Percentiles rank a stretch among this genome's conserved stretches.
These are phyloP conservation scores for Suhomyces ambrosiae DNA, from an alignment of 1,139 yeast genomes.

Conservation along the genomic window DNA sequence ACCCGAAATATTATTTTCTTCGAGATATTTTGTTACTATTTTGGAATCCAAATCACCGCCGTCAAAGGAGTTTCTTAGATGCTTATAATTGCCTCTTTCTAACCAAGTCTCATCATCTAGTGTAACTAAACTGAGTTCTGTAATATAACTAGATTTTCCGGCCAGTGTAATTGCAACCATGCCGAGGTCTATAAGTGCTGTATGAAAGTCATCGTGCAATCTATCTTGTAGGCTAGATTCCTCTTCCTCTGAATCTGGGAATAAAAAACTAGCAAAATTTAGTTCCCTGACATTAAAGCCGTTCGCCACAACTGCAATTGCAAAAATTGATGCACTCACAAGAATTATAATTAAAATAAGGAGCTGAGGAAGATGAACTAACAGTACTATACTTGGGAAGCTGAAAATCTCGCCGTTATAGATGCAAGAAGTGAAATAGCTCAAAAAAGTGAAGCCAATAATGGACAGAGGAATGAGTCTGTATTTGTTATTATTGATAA, in stretches of 20 bases:
- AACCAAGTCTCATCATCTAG: constrained; percentile 61
- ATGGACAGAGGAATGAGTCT: constrained; percentile 64
- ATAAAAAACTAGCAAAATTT: constrained; percentile 50
- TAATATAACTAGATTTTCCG: constrained; percentile 64
- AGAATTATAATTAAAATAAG: constrained; percentile 51
- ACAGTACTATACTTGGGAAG: constrained; percentile 57
- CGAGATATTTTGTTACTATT: constrained; percentile 19
- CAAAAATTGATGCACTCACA: constrained; percentile 53
- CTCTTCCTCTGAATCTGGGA: constrained; percentile 34
- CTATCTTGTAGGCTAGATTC: constrained; percentile 27
- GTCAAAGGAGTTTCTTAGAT: neutral
- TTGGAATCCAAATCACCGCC: constrained; percentile 2
- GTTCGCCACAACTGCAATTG: constrained; percentile 60
- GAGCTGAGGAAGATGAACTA: constrained; percentile 65
- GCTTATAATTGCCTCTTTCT: constrained; percentile 33
- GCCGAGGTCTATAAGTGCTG: constrained; percentile 61
- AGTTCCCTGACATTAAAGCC: constrained; percentile 51
- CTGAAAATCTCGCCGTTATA: constrained; percentile 39
- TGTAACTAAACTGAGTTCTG: constrained; percentile 55
- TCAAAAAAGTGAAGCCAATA: constrained; percentile 53
- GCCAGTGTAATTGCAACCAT: constrained; percentile 66
- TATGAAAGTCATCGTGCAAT: constrained; percentile 64
- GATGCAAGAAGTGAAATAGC: constrained; percentile 43
- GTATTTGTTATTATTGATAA: constrained; percentile 53
- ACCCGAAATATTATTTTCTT: constrained; percentile 26